Base-by-base conservation (phyloP, 208 protist species). In the Acanthamoeba triangularis region DNA sequence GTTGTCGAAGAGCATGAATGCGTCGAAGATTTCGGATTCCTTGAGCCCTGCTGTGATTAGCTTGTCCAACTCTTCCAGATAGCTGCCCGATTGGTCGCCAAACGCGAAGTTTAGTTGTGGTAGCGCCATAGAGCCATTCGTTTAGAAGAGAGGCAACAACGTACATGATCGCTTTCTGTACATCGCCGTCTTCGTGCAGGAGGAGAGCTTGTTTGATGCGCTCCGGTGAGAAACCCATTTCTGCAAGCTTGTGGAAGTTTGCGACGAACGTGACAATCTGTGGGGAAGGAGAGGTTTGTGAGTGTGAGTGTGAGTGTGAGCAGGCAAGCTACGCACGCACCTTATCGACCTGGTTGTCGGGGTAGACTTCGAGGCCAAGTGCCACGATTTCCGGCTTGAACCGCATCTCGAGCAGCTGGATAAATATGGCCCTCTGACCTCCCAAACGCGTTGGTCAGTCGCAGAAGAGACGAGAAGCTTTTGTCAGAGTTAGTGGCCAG, bases 181-280 rank as follows among this genome's bases (percentile, higher is more conserved):
- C 35, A 20, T 82, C 65, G 16, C 41, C 44, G 30, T 92, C 44
- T 65, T 94, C 91, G 44, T 94, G 28, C 0, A 94, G 91, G 3
- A 94, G 56, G 13, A 94, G 54, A 16, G 91, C 91, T 35, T 94
- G 91, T 44, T 94, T 94, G 44, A 85, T 85, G 69, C 72, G 91
- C 14, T 33, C 65, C n/a, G 49, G 30, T 28, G 63, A 6, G 23
- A 85, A 94, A 0, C 91, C 91, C 91, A 94, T 85, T 10, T 94
- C 91, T 18, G 20, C 69, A 23, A 94, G 35, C 37, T 85, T 78
- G 69, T 94, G 91, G 35, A 85, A 94, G 52, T 94, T 94, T 11
- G 63, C n/a, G 49, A 94, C 91, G 37, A 94, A 94, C 4, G 69
- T 52, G 28, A 93, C 87, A 49, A 93, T 93, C 87, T 93, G 49